phyloP scores from a whole-genome alignment of 1,139 yeast species.

The Chernovozyma sophiae-reginae region DNA sequence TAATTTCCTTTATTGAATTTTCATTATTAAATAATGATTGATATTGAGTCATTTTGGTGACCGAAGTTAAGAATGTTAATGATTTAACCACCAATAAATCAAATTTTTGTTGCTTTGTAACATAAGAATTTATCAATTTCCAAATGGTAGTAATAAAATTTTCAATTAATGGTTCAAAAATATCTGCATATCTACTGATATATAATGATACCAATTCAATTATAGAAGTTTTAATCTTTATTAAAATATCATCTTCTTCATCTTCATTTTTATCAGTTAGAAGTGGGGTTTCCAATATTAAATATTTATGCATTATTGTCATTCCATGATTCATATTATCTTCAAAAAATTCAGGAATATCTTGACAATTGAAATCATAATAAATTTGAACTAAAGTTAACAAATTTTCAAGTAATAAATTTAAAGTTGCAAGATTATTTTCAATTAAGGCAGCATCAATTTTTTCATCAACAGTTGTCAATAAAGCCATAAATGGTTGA shows the following conservation, averaged over 20 bases:
- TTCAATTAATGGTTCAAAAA: conserved; percentile 71
- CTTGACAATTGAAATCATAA: conserved; percentile 94
- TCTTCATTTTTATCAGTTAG: conserved; percentile 59
- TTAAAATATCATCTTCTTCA: conserved; percentile 68
- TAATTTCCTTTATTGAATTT: conserved; percentile 66
- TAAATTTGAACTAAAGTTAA: conserved; percentile 73
- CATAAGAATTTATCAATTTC: conserved; percentile 61
- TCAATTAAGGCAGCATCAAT: conserved; percentile 34
- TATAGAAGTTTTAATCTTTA: conserved; percentile 75
- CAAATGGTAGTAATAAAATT: conserved; percentile 81
- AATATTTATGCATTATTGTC: conserved; percentile 77
- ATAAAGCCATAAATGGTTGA: conserved; percentile 68
- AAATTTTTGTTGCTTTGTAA: conserved; percentile 69
- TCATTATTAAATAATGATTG: conserved; percentile 62
- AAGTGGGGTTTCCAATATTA: conserved; percentile 54
- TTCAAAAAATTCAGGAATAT: conserved; percentile 96
- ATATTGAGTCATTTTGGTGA: conserved; percentile 63
- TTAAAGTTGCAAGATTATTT: conserved; percentile 39
- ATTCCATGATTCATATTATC: conserved; percentile 78
- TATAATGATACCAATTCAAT: conserved; percentile 84
- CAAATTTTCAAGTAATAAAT: conserved; percentile 64
- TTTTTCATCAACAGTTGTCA: conserved; percentile 61
- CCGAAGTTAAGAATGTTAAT: conserved; percentile 76
- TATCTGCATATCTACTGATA: conserved; percentile 88
- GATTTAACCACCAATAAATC: conserved; percentile 83